Conservation (phyloP, 768 basidiomycete species). For the Tephrocybe sp. region DNA sequence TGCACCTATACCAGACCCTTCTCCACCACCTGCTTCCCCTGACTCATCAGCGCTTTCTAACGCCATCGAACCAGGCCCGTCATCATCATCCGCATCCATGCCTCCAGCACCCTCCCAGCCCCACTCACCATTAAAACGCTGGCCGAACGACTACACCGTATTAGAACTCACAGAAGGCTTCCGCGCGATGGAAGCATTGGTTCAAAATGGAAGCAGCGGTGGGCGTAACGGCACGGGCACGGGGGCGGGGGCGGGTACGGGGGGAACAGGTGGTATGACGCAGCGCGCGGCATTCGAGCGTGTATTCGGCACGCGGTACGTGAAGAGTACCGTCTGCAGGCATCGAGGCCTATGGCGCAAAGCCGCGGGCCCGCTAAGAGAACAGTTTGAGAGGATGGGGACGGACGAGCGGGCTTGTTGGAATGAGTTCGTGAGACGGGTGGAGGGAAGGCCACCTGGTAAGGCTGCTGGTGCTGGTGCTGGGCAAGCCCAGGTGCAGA, state of each 20-base stretch:
- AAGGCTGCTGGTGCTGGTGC: slow-evolving; percentile 17
- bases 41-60: slow-evolving; percentile 12
- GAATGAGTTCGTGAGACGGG: slow-evolving; percentile 65
- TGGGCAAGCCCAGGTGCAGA: slow-evolving; percentile 1
- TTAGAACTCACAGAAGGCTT: slow-evolving; percentile 63
- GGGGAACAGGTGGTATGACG: slow-evolving; percentile 34
- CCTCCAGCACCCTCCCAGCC: slow-evolving; percentile 48
- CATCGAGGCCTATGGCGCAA: slow-evolving; percentile 68
- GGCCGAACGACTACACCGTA: slow-evolving; percentile 77
- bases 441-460: slow-evolving; percentile 47
- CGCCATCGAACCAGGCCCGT: not conserved
- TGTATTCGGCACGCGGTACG: slow-evolving; percentile 68
- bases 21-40: slow-evolving; percentile 5
- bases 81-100: slow-evolving; percentile 11
- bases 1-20: not conserved
- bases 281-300: slow-evolving; percentile 69
- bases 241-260: too few species aligned
- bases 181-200: slow-evolving; percentile 43
- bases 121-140: slow-evolving; percentile 65
- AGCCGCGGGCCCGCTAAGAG: slow-evolving; percentile 44
- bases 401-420: slow-evolving; percentile 58
- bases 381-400: slow-evolving; percentile 54
- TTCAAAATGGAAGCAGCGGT: slow-evolving; percentile 29
- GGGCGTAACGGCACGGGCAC: slow-evolving; percentile 27
- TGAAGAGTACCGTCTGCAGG: slow-evolving; percentile 71